Evolutionary conservation across 2,329 filamentous ascomycete species (phyloP), one percentile per base, ranked within the genome.

Genomic region (Amylocarpus encephaloides): DNA sequence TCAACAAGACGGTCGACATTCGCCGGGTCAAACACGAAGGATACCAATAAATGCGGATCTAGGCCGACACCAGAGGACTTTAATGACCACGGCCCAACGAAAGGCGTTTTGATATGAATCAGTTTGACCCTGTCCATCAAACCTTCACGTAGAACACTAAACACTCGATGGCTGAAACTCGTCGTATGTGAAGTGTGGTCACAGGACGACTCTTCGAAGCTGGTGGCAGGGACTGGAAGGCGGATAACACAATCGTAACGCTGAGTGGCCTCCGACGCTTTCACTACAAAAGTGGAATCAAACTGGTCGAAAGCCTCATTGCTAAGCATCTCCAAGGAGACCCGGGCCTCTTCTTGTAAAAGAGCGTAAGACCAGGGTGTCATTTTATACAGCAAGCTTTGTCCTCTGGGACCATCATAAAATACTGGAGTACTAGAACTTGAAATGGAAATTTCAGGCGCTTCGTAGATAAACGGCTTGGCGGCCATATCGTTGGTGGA

Each of bases 341-440:
- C 76, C 54, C 76, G 80, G 36, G 92, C 89, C 64, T 95, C 84
- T 47, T 83, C 77, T 42, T 82, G 82, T 39, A 98, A 74, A 50
- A 85, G 68, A 19, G 72, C 71, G 58, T 91, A 94, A 7, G 91
- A 93, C 85, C 86, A 95, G 12, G 80, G 70, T 0, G 82, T 86
- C 86, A 96, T 95, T 68, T 95, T 96, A 71, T 85, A 96, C 5
- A 95, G 71, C 16, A 97, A 63, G 59, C 98, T 98, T 49, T 94
- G 72, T 29, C 82, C 79, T 55, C 86, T 78, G 19, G 74, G 73
- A 0, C 82, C 80, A 65, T 97, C 92, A 63, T 87, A 95, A 43
- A 96, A 72, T 29, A 91, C 76, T 1, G 93, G 91, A 0, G 73
- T 70, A 49, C 66, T 67, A 74, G 71, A 54, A 69, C 57, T 69